Evolutionary conservation across 306 rosid species (phyloP).

Genomic region (Fagus crenata): DNA sequence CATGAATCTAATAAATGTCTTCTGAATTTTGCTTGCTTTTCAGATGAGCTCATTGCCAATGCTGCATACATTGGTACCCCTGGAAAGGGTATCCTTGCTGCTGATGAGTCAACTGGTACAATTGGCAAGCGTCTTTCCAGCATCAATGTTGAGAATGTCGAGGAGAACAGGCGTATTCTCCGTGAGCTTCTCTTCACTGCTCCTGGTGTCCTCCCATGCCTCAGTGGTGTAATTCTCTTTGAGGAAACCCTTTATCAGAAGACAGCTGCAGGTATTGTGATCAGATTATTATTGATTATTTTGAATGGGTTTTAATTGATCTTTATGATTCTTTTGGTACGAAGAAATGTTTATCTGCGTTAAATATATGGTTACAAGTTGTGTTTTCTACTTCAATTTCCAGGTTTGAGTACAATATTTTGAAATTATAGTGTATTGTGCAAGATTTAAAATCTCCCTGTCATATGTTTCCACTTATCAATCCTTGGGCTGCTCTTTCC

Average conservation of each 20-base stretch:
- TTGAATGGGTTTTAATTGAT: not conserved
- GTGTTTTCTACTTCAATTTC: not conserved
- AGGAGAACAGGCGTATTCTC: slow-evolving; percentile 65
- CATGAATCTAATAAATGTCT: not conserved
- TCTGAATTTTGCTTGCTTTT: not conserved
- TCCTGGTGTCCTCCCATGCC: slow-evolving; percentile 66
- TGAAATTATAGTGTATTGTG: not conserved
- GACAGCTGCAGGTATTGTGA: slow-evolving; percentile 60
- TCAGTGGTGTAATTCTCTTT: slow-evolving; percentile 83
- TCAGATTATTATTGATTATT: not conserved
- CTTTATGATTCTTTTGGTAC: not conserved
- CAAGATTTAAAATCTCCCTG: not conserved
- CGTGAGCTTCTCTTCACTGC: slow-evolving; percentile 92
- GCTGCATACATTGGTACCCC: slow-evolving; percentile 91
- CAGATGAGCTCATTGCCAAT: slow-evolving; percentile 87
- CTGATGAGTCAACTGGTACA: slow-evolving; percentile 95
- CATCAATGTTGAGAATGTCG: slow-evolving; percentile 76
- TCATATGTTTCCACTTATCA: not conserved
- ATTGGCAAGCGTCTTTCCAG: slow-evolving; percentile 86
- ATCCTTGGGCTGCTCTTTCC: not conserved
- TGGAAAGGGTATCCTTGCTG: slow-evolving; percentile 98
- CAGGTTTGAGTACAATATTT: not conserved
- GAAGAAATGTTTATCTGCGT: not conserved
- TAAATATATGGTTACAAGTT: not conserved
- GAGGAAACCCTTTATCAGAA: slow-evolving; percentile 92